Evolutionary conservation across 345 rosid species (phyloP), one percentile per base, ranked within the genome.

Genomic region (Sonneratia caseolaris): DNA sequence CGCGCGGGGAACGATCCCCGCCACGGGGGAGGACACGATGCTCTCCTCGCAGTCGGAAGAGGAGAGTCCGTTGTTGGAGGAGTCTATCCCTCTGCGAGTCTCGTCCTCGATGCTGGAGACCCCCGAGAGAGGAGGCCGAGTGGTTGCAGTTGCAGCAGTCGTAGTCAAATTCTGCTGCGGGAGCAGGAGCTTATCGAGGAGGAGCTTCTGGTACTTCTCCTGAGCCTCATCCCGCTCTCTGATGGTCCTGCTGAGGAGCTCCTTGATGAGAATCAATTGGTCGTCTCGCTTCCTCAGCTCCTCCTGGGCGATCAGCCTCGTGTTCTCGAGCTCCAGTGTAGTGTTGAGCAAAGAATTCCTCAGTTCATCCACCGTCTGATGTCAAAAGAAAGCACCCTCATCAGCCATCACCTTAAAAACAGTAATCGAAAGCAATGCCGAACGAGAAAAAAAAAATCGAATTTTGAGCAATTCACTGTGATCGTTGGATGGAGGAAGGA

Each of bases 51-150:
- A 62, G 69, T 72, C 75, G 59, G 75, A 72, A 24, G 59, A 64
- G 10, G 75, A 72, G 45, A 72, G 37, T 4, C 72, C 72, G 15
- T 55, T 55, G 45, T 42, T 42, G 7, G 45, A 5, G 45, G 45
- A 42, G 5, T 42, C 45, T 42, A 42, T 42, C 45, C 43, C 45
- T 42, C 45, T 42, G 73, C 87, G 76, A 55, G 88, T 93, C 72
- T 92, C 99, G 61, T 91, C 93, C 75, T 94, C 99, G 68, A 91
- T 82, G 89, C 96, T 86, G 42, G 97, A 91, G 78, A 86, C 82
- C 47, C 97, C 99, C 3, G 99, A 91, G 6, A 81, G 76, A 49
- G 96, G 93, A 76, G 84, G 86, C 42, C 82, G 81, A 14, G 78
- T 64, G 8, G 71, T 15, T 7, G 43, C 64, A 27, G 32, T 27